Conservation (phyloP, 352 stramenopile genomes). For the Phytophthora sp. region DNA sequence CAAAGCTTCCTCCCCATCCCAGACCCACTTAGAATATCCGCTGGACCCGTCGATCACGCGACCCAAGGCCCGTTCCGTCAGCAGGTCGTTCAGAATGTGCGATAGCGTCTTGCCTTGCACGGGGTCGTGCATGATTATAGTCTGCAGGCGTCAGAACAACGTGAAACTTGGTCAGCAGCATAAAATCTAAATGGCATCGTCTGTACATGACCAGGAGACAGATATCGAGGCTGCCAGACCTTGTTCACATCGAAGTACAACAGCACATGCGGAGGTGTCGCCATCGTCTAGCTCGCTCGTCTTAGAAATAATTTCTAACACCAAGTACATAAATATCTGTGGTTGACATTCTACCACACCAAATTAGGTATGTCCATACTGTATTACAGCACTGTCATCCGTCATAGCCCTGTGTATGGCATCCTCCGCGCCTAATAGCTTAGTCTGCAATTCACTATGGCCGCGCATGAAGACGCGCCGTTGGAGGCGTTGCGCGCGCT, state of each 20-base stretch:
- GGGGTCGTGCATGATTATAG: conserved; percentile 84
- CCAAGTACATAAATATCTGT: too few species aligned
- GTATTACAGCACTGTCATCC: too few species aligned
- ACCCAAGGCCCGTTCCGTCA: conserved; percentile 65
- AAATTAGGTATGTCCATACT: too few species aligned
- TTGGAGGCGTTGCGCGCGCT: conserved; percentile 55
- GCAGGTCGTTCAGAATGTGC: conserved; percentile 78
- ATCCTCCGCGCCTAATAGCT: too few species aligned
- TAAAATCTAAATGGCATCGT: background rate
- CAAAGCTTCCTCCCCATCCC: conserved; percentile 47
- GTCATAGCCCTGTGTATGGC: too few species aligned
- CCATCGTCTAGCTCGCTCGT: background rate
- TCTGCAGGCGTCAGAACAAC: conserved; percentile 40
- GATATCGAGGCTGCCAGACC: conserved; percentile 29
- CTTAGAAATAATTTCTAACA: too few species aligned
- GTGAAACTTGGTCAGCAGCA: background rate
- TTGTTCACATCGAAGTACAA: conserved; percentile 89
- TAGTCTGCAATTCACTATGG: conserved; percentile 2
- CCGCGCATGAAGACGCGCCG: conserved; percentile 21
- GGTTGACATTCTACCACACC: too few species aligned
- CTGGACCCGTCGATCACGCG: conserved; percentile 22
- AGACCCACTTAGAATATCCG: conserved; percentile 46
- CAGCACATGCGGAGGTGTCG: conserved; percentile 49
- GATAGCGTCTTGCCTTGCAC: conserved; percentile 78
- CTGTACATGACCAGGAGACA: background rate